phyloP scores from a whole-genome alignment of 257 asterid species.

The Perilla frutescens region DNA sequence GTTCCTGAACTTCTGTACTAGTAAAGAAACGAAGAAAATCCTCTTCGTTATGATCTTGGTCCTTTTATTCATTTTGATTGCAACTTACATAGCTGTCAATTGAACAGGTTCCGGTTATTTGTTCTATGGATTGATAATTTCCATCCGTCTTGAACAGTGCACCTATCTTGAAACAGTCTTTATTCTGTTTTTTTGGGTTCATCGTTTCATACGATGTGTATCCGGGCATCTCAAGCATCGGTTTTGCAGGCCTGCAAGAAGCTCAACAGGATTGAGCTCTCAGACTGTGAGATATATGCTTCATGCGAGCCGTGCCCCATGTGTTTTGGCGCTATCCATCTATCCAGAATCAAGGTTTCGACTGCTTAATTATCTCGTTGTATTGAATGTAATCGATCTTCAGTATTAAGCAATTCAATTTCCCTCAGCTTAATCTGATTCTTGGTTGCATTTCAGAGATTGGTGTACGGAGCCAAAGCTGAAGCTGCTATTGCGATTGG shows the following conservation, averaged over 20 bases:
- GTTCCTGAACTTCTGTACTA: neutral
- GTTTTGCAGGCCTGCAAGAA: constrained; percentile 88
- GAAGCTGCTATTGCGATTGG: constrained; percentile 98
- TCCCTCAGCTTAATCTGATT: neutral
- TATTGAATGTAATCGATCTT: neutral
- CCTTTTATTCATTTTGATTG: neutral
- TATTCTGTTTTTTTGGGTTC: neutral
- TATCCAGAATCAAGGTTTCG: constrained; percentile 85
- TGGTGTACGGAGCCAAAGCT: constrained; percentile 97
- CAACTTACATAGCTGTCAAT: neutral
- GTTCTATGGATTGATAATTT: neutral
- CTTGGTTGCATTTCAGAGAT: constrained; percentile 55
- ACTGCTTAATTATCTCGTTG: neutral
- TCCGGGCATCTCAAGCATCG: constrained; percentile 7
- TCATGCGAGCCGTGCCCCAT: constrained; percentile 98
- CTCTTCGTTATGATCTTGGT: neutral
- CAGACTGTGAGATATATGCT: constrained; percentile 96
- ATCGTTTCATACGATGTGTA: neutral
- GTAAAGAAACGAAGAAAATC: neutral
- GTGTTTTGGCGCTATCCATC: constrained; percentile 99
- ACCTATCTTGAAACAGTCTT: neutral
- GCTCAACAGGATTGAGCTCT: constrained; percentile 87
- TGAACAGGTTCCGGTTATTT: neutral
- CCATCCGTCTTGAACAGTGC: too few species aligned
- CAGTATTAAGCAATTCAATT: neutral